Conservation (phyloP, 768 basidiomycete species). For the Agrocybe praecox region DNA sequence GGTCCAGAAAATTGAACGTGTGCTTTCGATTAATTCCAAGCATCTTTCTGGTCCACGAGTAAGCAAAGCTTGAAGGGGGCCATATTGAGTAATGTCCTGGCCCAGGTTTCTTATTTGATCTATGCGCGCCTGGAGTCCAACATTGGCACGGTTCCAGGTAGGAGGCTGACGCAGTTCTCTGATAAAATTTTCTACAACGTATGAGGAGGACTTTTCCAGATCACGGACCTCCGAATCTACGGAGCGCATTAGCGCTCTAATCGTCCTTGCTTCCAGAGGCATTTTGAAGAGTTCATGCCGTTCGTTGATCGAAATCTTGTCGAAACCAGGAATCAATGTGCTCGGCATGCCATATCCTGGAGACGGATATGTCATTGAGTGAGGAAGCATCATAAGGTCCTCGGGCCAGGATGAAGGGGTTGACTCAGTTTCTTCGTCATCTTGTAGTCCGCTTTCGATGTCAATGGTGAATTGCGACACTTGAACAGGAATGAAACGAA, state of each 20-base stretch:
- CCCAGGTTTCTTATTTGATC: constrained; percentile 2
- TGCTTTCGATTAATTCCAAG: constrained; percentile 12
- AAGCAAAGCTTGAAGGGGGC: constrained; percentile 11
- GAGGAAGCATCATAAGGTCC: constrained; percentile 2
- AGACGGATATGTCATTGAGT: background rate
- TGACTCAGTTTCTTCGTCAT: no score
- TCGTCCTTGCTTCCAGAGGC: constrained; percentile 10
- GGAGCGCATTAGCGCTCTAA: constrained; percentile 5
- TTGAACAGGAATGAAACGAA: constrained; percentile 4
- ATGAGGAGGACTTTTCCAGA: constrained; percentile 1
- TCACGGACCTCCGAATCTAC: constrained; percentile 4
- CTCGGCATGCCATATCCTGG: constrained; percentile 1
- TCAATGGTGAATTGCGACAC: background rate
- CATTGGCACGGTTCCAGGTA: constrained; percentile 7
- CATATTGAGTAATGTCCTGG: constrained; percentile 6
- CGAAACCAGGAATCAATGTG: constrained; percentile 6
- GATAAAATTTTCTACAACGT: constrained; percentile 3
- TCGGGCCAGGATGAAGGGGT: constrained; percentile 10
- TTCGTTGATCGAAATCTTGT: constrained; percentile 1
- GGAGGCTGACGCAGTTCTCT: background rate
- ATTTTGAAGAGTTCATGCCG: constrained; percentile 7
- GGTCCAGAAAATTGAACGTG: constrained; percentile 11
- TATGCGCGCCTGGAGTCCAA: constrained; percentile 6
- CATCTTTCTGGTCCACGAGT: constrained; percentile 13
- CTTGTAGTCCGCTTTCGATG: background rate